A percentile compares a stretch with the other conserved stretches of the same genome.
These are phyloP conservation scores for Pulveroboletus sp. DNA, from an alignment of 1,284 basidiomycete species.

Conservation along the genomic window DNA sequence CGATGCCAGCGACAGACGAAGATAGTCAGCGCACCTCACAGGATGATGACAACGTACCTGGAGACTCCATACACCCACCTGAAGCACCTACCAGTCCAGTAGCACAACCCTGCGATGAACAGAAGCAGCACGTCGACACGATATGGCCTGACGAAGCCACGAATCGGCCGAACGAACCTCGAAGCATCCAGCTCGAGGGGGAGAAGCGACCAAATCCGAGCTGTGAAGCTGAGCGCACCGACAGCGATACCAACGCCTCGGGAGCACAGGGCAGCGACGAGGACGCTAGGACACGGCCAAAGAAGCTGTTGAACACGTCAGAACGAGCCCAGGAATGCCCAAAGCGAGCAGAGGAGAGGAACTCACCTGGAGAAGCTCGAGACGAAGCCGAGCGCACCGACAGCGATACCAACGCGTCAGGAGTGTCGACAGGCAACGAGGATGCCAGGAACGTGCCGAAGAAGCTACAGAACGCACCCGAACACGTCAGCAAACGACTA, in stretches of 20 bases:
- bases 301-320: neutral
- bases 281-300: neutral
- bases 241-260: neutral
- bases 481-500: neutral
- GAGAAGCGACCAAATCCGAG: no score
- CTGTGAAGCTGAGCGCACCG: neutral
- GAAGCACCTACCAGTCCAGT: no score
- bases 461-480: no score
- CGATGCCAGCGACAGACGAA: neutral
- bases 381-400: neutral
- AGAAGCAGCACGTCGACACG: no score
- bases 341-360: accelerated
- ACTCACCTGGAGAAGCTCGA: neutral
- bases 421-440: neutral
- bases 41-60: no score
- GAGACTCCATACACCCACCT: no score
- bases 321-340: neutral
- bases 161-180: no score
- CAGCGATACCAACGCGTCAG: neutral
- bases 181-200: no score
- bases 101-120: no score
- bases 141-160: no score
- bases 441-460: no score
- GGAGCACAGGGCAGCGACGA: neutral
- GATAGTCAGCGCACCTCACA: neutral